Percentiles rank a stretch among this genome's conserved stretches.
These are phyloP conservation scores for Trichoderma gamsii DNA, from an alignment of 495 filamentous ascomycete genomes.

Conservation along the genomic window DNA sequence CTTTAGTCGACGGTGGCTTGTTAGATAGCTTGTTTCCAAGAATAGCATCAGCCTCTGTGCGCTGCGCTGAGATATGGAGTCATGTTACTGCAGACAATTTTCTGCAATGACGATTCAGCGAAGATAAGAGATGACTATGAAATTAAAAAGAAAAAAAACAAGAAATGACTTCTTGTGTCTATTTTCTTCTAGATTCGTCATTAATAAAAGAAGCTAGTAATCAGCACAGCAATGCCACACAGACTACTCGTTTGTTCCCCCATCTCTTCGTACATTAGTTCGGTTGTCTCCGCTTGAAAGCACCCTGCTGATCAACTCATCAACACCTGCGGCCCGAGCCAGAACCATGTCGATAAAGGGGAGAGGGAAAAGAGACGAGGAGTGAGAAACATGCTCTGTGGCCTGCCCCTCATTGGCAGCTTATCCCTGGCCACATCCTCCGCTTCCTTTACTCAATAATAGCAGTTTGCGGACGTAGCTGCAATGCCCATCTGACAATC, in stretches of 20 bases:
- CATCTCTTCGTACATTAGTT: too few species aligned
- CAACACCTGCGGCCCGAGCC: not conserved
- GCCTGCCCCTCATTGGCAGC: not conserved
- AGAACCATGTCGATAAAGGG: not conserved
- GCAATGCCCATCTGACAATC: not conserved
- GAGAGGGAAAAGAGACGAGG: not conserved
- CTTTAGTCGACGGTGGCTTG: not conserved
- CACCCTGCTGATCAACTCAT: not conserved
- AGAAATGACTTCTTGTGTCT: too few species aligned
- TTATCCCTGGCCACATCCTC: not conserved
- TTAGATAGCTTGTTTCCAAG: conserved; percentile 7
- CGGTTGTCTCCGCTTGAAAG: too few species aligned
- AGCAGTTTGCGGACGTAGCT: not conserved
- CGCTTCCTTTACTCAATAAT: not conserved
- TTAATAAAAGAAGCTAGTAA: too few species aligned
- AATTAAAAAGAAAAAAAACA: too few species aligned
- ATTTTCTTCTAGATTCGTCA: too few species aligned
- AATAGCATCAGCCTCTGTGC: not conserved
- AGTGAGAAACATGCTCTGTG: not conserved
- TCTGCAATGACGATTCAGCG: not conserved
- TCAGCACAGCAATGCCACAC: not conserved
- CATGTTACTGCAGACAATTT: not conserved
- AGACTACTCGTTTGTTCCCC: not conserved
- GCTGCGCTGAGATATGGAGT: conserved; percentile 9
- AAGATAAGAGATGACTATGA: too few species aligned